Evolutionary conservation across 495 filamentous ascomycete species (phyloP), one percentile per base, ranked within the genome.

Genomic region (Staphylotrichum tortipilum): DNA sequence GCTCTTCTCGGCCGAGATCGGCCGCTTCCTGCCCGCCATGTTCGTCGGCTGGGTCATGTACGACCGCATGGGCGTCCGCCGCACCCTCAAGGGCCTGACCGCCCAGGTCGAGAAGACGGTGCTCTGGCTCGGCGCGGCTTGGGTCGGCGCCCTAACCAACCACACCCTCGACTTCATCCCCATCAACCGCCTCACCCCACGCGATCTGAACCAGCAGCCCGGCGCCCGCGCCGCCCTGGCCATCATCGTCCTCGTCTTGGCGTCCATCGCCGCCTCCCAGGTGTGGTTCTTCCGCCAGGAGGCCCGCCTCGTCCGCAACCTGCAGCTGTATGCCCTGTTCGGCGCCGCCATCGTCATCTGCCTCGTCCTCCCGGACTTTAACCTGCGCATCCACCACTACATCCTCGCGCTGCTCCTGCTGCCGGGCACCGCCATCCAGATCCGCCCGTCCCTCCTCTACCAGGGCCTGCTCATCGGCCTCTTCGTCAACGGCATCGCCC

Each of bases 341-440:
- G 71, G 85, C 47, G 56, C 69, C 2, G 65, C 70, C 0, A 77
- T 87, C 22, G 39, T 88, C 40, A 68, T 88, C 47, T 72, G 84
- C 29, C 70, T 89, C 2, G 74, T 76, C 2, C 67, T 95, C 3
- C 89, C 91, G 0, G 77, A 78, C 18, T 80, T 94, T 2, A 83
- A 79, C 44, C 76, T 98, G 36, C 79, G 92, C n/a, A 92, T 98
- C 50, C 92, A 98, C 58, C 92, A 98, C 64, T 98, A 98, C 56
- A 84, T 98, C 55, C 77, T 98, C 12, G 89, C 86, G 10, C 70
- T 96, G 2, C 63, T 80, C 2, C 77, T 97, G 0, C 79, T 95
- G 12, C 89, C 87, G 0, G 88, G 88, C 0, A 95, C 90, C 0
- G 79, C 81, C 35, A 77, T 95, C 42, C 88, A 91, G 47, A 95